phyloP scores from a whole-genome alignment of 306 rosid species.

The Purshia tridentata region DNA sequence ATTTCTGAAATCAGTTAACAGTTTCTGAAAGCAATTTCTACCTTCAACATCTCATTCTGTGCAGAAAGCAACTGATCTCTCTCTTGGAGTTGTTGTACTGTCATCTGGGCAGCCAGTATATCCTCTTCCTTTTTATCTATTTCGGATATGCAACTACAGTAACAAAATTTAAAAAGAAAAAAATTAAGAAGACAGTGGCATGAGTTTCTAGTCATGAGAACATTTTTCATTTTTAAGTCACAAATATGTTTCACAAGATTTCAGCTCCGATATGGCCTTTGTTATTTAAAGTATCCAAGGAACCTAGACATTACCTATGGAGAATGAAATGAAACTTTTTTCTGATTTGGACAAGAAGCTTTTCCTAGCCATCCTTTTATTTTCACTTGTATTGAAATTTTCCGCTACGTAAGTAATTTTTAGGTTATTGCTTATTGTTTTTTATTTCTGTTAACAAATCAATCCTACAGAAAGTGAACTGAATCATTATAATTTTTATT shows the following conservation, averaged over 20 bases:
- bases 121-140: constrained; percentile 59
- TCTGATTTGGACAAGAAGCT: background rate
- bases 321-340: background rate
- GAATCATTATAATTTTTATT: background rate
- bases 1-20: background rate
- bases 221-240: no score
- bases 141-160: constrained; percentile 56
- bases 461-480: background rate
- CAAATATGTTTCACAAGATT: no score
- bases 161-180: constrained; percentile 23
- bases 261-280: background rate
- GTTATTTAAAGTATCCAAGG: background rate
- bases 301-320: background rate
- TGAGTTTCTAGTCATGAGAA: background rate
- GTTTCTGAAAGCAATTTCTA: constrained; percentile 19
- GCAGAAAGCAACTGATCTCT: constrained; percentile 84
- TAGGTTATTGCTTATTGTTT: background rate
- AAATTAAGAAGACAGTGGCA: background rate
- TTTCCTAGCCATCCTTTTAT: background rate
- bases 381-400: background rate
- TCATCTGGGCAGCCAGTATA: constrained; percentile 54
- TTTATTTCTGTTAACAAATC: background rate
- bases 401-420: background rate
- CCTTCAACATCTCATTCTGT: constrained; percentile 89
- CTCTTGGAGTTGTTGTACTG: constrained; percentile 62